A percentile compares a stretch with the other conserved stretches of the same genome.
phyloP scores from a whole-genome alignment of 352 stramenopile species.

The Pythium coloratum region DNA sequence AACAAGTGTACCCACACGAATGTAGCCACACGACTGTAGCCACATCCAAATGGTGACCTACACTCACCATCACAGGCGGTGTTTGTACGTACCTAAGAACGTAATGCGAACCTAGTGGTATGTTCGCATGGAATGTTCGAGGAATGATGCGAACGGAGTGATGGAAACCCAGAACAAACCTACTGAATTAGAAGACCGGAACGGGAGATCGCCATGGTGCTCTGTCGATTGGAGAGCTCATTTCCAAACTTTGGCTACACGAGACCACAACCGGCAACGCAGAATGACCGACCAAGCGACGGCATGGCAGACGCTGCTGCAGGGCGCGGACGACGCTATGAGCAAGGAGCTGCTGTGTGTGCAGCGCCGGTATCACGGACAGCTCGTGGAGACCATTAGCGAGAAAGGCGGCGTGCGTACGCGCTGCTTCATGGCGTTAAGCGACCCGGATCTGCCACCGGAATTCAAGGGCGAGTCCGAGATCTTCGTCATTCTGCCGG shows the following conservation, averaged over 20 bases:
- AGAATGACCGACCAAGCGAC: background rate
- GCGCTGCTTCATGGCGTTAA: constrained; percentile 59
- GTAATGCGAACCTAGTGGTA: background rate
- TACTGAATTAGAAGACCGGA: constrained; percentile 19
- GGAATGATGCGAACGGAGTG: background rate
- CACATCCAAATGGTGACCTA: no score
- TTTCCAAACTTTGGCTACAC: no score
- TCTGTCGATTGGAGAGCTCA: no score
- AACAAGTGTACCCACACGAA: no score
- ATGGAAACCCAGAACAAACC: no score
- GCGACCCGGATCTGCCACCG: constrained; percentile 59
- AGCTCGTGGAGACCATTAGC: constrained; percentile 30
- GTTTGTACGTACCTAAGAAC: no score
- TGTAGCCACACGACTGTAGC: no score
- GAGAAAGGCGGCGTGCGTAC: constrained; percentile 10
- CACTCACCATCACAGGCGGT: no score
- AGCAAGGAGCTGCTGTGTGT: constrained; percentile 65
- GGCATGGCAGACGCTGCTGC: constrained; percentile 18
- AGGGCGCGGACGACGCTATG: constrained; percentile 22
- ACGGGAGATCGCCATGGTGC: no score
- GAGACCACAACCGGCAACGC: no score
- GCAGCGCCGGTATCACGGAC: constrained; percentile 63
- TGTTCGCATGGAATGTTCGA: constrained; percentile 11
- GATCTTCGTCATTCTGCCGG: constrained; percentile 50
- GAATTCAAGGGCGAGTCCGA: constrained; percentile 58